phyloP scores from a whole-genome alignment of 352 stramenopile species.

The Globisporangium carolinianum region DNA sequence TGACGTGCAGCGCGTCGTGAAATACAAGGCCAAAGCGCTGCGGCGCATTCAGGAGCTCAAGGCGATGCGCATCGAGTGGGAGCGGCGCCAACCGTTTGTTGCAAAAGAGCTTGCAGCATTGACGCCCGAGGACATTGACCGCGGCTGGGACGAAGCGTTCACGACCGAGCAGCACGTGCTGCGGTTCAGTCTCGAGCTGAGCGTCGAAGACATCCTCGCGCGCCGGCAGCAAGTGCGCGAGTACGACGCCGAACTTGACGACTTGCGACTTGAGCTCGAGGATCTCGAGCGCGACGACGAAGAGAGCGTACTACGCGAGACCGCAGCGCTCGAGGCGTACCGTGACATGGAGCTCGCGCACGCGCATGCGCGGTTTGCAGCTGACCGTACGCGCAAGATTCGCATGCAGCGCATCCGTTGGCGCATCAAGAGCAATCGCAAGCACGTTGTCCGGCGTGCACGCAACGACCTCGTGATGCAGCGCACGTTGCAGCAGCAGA shows the following conservation, averaged over 20 bases:
- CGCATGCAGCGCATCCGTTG: constrained; percentile 56
- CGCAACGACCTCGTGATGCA: constrained; percentile 34
- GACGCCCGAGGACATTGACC: constrained; percentile 63
- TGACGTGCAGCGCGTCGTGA: constrained; percentile 63
- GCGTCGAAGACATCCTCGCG: constrained; percentile 64
- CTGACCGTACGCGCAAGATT: constrained; percentile 29
- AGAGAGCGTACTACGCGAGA: constrained; percentile 57
- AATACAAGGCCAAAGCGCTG: constrained; percentile 68
- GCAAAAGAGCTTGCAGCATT: constrained; percentile 61
- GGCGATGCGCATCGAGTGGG: constrained; percentile 74
- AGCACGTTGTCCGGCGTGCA: constrained; percentile 36
- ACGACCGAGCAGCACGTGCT: constrained; percentile 70
- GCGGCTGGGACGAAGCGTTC: constrained; percentile 75
- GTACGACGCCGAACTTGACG: constrained; percentile 68
- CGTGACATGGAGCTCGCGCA: constrained; percentile 47
- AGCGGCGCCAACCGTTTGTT: constrained; percentile 60
- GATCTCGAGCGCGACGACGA: constrained; percentile 76
- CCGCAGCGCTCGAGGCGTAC: constrained; percentile 52
- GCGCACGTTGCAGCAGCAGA: constrained; percentile 27
- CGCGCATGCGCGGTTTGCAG: constrained; percentile 31
- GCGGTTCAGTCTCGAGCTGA: constrained; percentile 63
- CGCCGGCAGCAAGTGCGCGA: constrained; percentile 53
- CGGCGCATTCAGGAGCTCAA: constrained; percentile 71
- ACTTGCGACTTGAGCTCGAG: constrained; percentile 64
- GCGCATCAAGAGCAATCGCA: constrained; percentile 49